Conservation (phyloP, 2,329 filamentous ascomycete species). For the Lithohypha guttulata region DNA sequence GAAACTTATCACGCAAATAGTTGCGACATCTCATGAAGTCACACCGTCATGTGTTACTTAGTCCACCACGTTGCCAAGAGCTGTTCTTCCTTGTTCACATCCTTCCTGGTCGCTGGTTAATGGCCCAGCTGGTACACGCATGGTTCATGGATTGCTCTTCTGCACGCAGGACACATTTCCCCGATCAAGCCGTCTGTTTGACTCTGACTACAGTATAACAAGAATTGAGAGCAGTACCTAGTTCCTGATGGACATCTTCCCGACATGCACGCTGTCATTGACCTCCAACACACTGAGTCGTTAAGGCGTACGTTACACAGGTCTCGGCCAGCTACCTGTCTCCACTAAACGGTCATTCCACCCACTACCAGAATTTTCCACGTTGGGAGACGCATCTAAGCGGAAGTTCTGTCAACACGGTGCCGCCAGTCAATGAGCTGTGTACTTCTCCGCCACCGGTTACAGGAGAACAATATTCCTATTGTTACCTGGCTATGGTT, state of each 20-base stretch:
- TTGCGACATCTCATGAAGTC: not conserved
- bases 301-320: not conserved
- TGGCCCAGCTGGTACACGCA: too few species aligned
- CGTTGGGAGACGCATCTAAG: not conserved
- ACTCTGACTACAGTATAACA: too few species aligned
- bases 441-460: too few species aligned
- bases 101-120: too few species aligned
- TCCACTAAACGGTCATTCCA: not conserved
- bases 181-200: too few species aligned
- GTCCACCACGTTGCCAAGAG: not conserved
- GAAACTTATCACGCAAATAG: too few species aligned
- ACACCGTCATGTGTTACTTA: not conserved
- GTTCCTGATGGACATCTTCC: not conserved
- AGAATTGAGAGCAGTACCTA: not conserved
- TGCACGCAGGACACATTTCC: too few species aligned
- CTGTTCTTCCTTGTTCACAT: not conserved
- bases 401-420: not conserved
- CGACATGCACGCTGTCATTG: not conserved
- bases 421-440: not conserved
- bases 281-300: not conserved
- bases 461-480: not conserved
- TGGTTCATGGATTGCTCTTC: too few species aligned
- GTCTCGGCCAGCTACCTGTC: constrained; percentile 7
- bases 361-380: not conserved
- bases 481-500: not conserved